Base-by-base conservation (phyloP, 163 green algal species). In the Picocystis sp. region DNA sequence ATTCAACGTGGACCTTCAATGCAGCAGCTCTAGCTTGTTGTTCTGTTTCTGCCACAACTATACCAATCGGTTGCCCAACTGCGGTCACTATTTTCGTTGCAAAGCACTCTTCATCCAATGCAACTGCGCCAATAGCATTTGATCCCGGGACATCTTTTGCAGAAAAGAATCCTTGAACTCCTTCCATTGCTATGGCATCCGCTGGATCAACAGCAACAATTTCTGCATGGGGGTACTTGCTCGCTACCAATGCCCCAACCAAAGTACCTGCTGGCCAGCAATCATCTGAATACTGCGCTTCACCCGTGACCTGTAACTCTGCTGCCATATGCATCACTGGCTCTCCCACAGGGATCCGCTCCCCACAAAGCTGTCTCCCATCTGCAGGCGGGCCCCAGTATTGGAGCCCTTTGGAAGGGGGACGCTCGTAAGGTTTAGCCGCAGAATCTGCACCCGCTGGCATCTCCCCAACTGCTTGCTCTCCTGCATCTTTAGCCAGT, bases 251-350 rank as follows among this genome's bases (percentile, higher is more conserved):
- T 0, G 77, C 80, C 2, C 70, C 83, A 53, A 89, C 72, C 55
- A 95, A 74, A 3, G 61, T 53, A 43, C 69, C 66, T 2, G 62
- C n/a, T 0, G 74, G 74, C 24, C 81, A 63, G 12, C 95, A 77
- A 61, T 97, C 89, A 50, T 97, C 89, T 5, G 71, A 73, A 71
- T 98, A 98, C 48, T 73, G 45, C 3, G 89, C 89, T 63, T 94
- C 72, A 2, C 89, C 89, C 24, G 60, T 80, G n/a, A 86, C 84
- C 77, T 96, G 88, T 41, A 56, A 11, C 12, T 43, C 84, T 3
- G 86, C 86, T n/a, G 81, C 73, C 66, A 80, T 72, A 68, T 95
- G 86, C 5, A 76, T 74, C 41, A 78, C 52, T 15, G 87, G 75
- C 70, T 83, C 67, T 2, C 87, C 87, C 25, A 38, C 29, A 38